Evolutionary conservation across 2,329 filamentous ascomycete species (phyloP), one percentile per base, ranked within the genome.

Genomic region (Botryotinia globosa): DNA sequence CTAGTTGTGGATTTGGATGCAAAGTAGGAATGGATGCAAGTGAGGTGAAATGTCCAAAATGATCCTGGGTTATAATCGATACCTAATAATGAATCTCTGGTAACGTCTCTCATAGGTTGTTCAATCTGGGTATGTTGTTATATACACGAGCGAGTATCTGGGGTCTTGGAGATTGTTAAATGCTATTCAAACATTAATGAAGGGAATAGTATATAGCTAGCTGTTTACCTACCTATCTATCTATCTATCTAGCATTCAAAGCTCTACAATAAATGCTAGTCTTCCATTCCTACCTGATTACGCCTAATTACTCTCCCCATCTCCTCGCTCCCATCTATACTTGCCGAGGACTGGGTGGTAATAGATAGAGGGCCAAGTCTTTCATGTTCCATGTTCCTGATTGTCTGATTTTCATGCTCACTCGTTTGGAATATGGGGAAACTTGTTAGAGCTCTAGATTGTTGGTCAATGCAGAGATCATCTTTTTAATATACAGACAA

Each of bases 381-480:
- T 32, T 29, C 29, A 58, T 63, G 9, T 58, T 32, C 25, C 34
- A 29, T 63, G 18, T 25, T 34, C 29, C 42, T 34, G 29, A 65
- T 45, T 25, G 20, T 22, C 37, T 20, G 39, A 44, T 63, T 20
- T n/a, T 44, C 29, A 32, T 32, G 29, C 29, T 63, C 29, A 65
- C 9, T 14, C 42, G 45, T 65, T 48, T 64, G 29, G 22, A 66
- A 66, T 66, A 45, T 10, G 29, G 63, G 44, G 63, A 65, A 51
- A 39, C n/a, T n/a, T 62, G 14, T 9, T 12, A 48, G 44, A 64
- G 42, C 29, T 48, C 63, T 48, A 65, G 63, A 65, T 37, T 37
- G 63, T 48, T 65, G 63, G 29, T 37, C 44, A 48, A 65, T 65
- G 63, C 42, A 65, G 63, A 37, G 44, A 65, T 48, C 22, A 29